A percentile compares a stretch with the other conserved stretches of the same genome.
Evolutionary conservation across 2,329 filamentous ascomycete genomes (phyloP).

Genomic region (Ophiocordyceps camponoti-leonardi): DNA sequence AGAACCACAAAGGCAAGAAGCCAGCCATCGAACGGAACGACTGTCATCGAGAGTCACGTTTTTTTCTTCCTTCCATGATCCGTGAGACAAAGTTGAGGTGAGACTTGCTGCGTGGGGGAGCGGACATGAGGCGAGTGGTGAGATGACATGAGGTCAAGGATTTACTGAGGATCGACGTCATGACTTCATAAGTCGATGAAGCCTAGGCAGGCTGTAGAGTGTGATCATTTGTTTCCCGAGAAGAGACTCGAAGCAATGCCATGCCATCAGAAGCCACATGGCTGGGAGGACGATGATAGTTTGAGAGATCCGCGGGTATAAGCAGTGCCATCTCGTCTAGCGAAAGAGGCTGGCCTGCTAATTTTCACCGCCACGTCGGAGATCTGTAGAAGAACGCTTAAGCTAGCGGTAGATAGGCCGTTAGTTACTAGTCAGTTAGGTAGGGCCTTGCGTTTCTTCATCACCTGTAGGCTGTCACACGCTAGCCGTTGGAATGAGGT

Average conservation of each 20-base stretch:
- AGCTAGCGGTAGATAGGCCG: neutral
- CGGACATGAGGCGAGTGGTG: no score
- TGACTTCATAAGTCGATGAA: no score
- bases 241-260: neutral
- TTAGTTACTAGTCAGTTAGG: neutral
- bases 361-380: neutral
- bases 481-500: neutral
- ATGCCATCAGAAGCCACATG: no score
- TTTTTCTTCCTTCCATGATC: neutral
- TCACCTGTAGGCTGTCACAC: no score
- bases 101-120: no score
- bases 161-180: no score
- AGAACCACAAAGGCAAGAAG: neutral
- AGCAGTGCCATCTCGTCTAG: neutral
- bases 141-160: no score
- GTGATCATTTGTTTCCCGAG: no score
- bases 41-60: neutral
- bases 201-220: no score
- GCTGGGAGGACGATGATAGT: neutral
- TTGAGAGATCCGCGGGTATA: neutral
- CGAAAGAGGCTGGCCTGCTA: neutral
- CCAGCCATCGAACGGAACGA: neutral
- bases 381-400: neutral
- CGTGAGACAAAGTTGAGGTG: no score
- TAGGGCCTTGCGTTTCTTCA: neutral